A percentile compares a stretch with the other conserved stretches of the same genome.
Conservation (phyloP, 768 basidiomycete genomes). For the Phylloporus rhodoxanthus region DNA sequence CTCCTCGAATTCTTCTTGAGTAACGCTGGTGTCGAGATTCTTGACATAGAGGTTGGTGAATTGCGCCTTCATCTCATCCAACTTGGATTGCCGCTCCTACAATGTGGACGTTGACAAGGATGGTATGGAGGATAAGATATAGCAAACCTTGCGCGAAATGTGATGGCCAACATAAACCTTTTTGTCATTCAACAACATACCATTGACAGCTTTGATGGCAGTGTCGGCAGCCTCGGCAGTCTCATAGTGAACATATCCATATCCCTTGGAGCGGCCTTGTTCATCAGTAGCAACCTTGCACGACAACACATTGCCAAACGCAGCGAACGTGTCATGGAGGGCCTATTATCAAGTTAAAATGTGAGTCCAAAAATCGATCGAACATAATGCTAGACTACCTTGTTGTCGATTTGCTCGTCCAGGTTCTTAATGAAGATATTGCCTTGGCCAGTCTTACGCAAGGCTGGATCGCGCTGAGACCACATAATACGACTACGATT, state of each 20-base stretch:
- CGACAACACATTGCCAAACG: constrained; percentile 96
- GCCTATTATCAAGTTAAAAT: constrained; percentile 47
- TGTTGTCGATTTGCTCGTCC: constrained; percentile 96
- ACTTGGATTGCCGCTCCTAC: constrained; percentile 94
- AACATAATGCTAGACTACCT: constrained; percentile 40
- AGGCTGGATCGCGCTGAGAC: constrained; percentile 99
- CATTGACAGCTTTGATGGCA: constrained; percentile 98
- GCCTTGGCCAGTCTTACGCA: constrained; percentile 98
- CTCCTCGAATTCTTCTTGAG: constrained; percentile 78
- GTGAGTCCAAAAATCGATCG: neutral
- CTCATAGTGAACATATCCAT: constrained; percentile 99
- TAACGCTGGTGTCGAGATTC: constrained; percentile 83
- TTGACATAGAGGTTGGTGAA: constrained; percentile 99
- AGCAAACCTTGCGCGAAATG: constrained; percentile 84
- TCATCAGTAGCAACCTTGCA: constrained; percentile 99
- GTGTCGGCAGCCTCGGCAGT: constrained; percentile 92
- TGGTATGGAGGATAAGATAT: no score
- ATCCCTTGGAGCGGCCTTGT: constrained; percentile 91
- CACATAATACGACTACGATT: constrained; percentile 93
- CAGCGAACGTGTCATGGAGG: constrained; percentile 98
- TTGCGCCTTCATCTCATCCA: constrained; percentile 95
- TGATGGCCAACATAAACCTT: constrained; percentile 98
- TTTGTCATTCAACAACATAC: constrained; percentile 99
- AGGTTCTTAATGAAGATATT: constrained; percentile 99
- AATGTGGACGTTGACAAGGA: neutral